These are phyloP conservation scores for Umbilicaria muhlenbergii DNA, from an alignment of 495 filamentous ascomycete species.

Conservation along the genomic window DNA sequence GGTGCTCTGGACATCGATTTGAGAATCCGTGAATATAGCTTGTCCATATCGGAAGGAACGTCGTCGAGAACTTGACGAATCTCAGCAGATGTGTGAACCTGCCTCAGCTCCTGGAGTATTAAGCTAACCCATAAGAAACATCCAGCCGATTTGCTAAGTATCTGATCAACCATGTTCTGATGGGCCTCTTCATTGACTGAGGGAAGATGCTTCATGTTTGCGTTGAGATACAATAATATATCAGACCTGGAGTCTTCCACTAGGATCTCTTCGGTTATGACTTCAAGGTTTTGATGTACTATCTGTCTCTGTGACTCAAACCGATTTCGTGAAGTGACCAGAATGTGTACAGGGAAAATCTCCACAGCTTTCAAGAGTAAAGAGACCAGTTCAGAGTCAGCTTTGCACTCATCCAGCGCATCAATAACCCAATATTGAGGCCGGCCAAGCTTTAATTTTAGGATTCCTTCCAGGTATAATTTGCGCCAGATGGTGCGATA, in stretches of 20 bases:
- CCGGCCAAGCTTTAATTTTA: slow-evolving; percentile 6
- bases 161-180: slow-evolving; percentile 10
- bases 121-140: slow-evolving; percentile 24
- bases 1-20: slow-evolving; percentile 10
- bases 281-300: neutral
- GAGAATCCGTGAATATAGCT: slow-evolving; percentile 16
- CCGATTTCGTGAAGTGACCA: slow-evolving; percentile 18
- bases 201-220: slow-evolving; percentile 4
- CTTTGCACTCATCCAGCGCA: slow-evolving; percentile 23
- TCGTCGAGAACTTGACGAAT: slow-evolving; percentile 18
- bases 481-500: slow-evolving; percentile 23
- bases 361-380: slow-evolving; percentile 15
- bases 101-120: slow-evolving; percentile 16
- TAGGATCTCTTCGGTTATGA: slow-evolving; percentile 7
- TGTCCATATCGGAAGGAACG: slow-evolving; percentile 22
- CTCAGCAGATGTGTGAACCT: slow-evolving; percentile 12
- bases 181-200: slow-evolving; percentile 5
- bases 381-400: slow-evolving; percentile 10
- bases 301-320: neutral
- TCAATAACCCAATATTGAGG: slow-evolving; percentile 27
- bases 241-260: slow-evolving; percentile 2
- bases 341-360: slow-evolving; percentile 14
- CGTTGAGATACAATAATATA: slow-evolving; percentile 4
- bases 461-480: slow-evolving; percentile 18
- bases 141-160: slow-evolving; percentile 18